Conservation (phyloP, 139 green algal species). For the Choricystis sp. region DNA sequence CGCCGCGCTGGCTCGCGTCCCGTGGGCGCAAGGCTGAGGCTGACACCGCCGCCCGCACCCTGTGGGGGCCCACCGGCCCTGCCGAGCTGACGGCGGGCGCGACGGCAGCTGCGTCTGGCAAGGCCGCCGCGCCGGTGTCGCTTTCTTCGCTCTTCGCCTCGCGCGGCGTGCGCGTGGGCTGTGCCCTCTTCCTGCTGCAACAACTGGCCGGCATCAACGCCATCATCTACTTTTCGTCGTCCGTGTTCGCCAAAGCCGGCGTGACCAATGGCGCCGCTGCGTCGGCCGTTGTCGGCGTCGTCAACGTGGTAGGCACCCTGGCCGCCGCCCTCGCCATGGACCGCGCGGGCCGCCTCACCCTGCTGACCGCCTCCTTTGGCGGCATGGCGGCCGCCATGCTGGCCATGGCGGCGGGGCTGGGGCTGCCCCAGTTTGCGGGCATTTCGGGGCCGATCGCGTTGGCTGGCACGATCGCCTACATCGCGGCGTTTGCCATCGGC, state of each 20-base stretch:
- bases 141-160: conserved; percentile 20
- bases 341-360: conserved; percentile 48
- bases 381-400: conserved; percentile 61
- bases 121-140: background rate
- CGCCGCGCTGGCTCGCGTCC: conserved; percentile 56
- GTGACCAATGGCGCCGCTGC: conserved; percentile 70
- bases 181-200: conserved; percentile 78
- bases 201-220: conserved; percentile 89
- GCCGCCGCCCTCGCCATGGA: conserved; percentile 68
- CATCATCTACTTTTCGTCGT: conserved; percentile 83
- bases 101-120: background rate
- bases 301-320: conserved; percentile 78
- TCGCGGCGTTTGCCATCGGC: conserved; percentile 75
- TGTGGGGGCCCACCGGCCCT: conserved; percentile 39
- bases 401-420: conserved; percentile 60
- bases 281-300: conserved; percentile 64
- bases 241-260: conserved; percentile 82
- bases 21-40: conserved; percentile 31
- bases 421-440: conserved; percentile 34
- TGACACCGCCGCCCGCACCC: conserved; percentile 23
- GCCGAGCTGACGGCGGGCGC: conserved; percentile 18
- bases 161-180: conserved; percentile 28
- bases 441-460: conserved; percentile 39
- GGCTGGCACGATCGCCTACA: conserved; percentile 71
- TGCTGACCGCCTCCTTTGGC: conserved; percentile 54